phyloP scores from a whole-genome alignment of 2,329 filamentous ascomycete species.

The Penicillium olsonii region DNA sequence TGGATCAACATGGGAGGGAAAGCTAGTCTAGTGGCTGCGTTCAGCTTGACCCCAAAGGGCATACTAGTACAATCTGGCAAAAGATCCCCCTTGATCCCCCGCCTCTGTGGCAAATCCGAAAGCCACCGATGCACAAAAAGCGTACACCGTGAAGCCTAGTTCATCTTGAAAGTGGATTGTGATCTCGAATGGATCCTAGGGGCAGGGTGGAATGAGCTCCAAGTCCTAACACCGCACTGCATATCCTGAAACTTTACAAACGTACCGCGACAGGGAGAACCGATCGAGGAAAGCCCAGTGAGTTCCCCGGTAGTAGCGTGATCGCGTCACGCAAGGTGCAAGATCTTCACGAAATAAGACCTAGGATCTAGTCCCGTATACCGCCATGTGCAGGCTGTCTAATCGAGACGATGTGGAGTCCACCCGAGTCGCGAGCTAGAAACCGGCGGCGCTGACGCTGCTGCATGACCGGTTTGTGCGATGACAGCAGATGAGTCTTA shows the following conservation, averaged over 20 bases:
- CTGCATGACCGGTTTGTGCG: not conserved
- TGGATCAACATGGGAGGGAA: not conserved
- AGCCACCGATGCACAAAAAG: not conserved
- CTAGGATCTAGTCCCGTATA: not conserved
- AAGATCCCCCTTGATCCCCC: too few species aligned
- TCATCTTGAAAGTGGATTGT: not conserved
- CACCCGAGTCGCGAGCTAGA: not conserved
- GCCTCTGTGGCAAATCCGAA: too few species aligned
- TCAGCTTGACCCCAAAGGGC: too few species aligned
- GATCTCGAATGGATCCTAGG: not conserved
- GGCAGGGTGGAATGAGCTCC: not conserved
- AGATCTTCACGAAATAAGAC: not conserved
- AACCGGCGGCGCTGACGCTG: not conserved
- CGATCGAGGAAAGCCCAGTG: not conserved
- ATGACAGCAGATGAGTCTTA: slow-evolving; percentile 1
- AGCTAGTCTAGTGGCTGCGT: too few species aligned
- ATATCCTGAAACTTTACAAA: slow-evolving; percentile 1
- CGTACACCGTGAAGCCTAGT: not conserved
- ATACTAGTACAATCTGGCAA: too few species aligned
- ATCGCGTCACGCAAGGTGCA: slow-evolving; percentile 6
- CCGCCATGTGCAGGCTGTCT: slow-evolving; percentile 2
- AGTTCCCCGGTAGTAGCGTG: slow-evolving; percentile 1
- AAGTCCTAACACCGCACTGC: not conserved
- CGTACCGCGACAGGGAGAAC: not conserved
- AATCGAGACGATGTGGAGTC: not conserved